These are phyloP conservation scores for Gnomoniopsis sp. DNA, from an alignment of 2,329 filamentous ascomycete species.

Conservation along the genomic window DNA sequence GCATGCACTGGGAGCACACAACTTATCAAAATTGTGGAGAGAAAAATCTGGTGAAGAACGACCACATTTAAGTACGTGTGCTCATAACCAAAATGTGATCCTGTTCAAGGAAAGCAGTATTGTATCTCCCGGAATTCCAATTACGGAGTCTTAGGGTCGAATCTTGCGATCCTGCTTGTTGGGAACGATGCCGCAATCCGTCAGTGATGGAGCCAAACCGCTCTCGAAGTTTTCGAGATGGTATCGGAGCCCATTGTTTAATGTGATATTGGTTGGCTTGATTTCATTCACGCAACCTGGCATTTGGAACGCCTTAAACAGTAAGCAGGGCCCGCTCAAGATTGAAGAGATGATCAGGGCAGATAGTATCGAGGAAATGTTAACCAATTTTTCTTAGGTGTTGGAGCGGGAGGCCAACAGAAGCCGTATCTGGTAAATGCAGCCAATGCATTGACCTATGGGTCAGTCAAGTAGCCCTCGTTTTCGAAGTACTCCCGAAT, in stretches of 20 bases:
- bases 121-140: too few relatives aligned
- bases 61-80: background rate
- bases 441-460: slow-evolving; percentile 39
- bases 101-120: too few relatives aligned
- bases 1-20: background rate
- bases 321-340: slow-evolving; percentile 17
- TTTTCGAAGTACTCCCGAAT: slow-evolving; percentile 14
- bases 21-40: background rate
- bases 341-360: background rate
- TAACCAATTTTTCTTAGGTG: slow-evolving; percentile 15
- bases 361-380: background rate
- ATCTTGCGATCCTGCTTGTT: background rate
- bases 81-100: background rate
- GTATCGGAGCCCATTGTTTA: slow-evolving; percentile 44
- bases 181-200: background rate
- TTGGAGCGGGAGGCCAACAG: slow-evolving; percentile 33
- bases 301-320: slow-evolving; percentile 45
- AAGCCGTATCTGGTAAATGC: slow-evolving; percentile 37
- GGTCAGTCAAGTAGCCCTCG: slow-evolving; percentile 11
- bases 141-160: background rate
- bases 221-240: slow-evolving; percentile 29
- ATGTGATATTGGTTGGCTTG: slow-evolving; percentile 41
- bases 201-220: slow-evolving; percentile 6
- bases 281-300: slow-evolving; percentile 43
- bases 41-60: background rate